These are phyloP conservation scores for Crithidia expoeki DNA, from an alignment of 208 protist species.

Conservation along the genomic window DNA sequence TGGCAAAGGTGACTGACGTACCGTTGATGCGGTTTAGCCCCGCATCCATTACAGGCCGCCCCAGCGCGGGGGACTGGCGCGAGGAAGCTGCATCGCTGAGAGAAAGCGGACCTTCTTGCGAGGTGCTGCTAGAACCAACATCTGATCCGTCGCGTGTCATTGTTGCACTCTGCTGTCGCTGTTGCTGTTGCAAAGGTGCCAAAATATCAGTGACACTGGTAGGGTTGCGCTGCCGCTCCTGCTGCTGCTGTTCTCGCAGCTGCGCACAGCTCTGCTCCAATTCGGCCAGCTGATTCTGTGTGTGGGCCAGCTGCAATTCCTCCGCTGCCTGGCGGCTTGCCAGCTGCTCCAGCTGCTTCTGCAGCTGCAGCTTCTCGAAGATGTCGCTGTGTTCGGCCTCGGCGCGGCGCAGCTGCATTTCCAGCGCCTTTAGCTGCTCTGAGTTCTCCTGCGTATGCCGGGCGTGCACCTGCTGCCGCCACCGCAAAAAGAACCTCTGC, in stretches of 20 bases:
- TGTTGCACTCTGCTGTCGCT: background rate
- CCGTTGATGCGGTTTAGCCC: background rate
- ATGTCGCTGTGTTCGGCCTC: conserved; percentile 73
- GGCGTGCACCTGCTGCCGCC: conserved; percentile 50
- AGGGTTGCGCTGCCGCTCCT: background rate
- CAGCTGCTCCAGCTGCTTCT: conserved; percentile 74
- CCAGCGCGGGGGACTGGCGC: background rate
- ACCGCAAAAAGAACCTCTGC: conserved; percentile 47
- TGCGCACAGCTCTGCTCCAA: conserved; percentile 30
- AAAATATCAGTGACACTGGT: background rate
- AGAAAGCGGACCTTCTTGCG: background rate
- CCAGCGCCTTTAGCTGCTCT: conserved; percentile 43
- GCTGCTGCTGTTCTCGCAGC: conserved; percentile 8
- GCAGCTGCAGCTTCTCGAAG: conserved; percentile 86
- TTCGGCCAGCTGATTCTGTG: conserved; percentile 24
- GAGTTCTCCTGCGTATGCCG: conserved; percentile 27
- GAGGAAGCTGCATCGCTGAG: background rate
- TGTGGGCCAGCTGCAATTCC: conserved; percentile 38
- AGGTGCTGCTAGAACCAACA: background rate
- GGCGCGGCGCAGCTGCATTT: conserved; percentile 44
- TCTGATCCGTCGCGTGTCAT: background rate
- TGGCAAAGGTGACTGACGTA: background rate
- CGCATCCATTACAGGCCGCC: background rate
- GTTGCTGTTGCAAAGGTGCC: conserved; percentile 6
- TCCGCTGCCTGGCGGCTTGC: conserved; percentile 50